Evolutionary conservation across 768 basidiomycete species (phyloP), one percentile per base, ranked within the genome.

Genomic region (Macrolepiota dolichaula): DNA sequence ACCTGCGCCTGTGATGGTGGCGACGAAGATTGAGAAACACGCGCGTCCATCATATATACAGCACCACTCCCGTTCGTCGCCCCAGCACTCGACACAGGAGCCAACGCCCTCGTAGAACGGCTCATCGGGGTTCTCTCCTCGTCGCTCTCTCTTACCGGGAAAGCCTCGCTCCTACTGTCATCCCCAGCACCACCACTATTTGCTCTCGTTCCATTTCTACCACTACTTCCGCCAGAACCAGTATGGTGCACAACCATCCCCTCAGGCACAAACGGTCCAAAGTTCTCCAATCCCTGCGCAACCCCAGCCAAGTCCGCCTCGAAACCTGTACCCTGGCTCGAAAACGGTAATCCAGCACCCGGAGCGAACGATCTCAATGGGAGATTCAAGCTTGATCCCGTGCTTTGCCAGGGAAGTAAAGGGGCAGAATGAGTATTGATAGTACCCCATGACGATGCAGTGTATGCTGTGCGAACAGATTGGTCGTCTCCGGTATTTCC

Each of bases 51-150:
- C 50, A 52, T 6, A 40, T 35, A 32, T 32, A 7, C 7, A 19
- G 5, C 36, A 57, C 56, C 47, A 50, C 47, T 50, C 32, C 56
- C 56, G 36, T 44, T 46, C 32, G 42, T 46, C 9, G 59, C 27
- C 9, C 40, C 38, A 52, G 38, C 59, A 44, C 29, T 53, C 29
- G 59, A 53, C n/a, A 44, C 44, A 0, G 51, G 44, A 32, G 44
- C 52, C 19, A 61, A 46, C 2, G 53, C 55, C 25, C 59, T 36
- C 15, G 59, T 25, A 2, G 53, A 61, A 13, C 59, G 59, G 46
- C 52, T 61, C 52, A 61, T 37, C 2, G 59, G 59, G 22, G 59
- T 61, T 42, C 59, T 61, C 35, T 61, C 59, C 29, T 61, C 59
- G 44, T 61, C 59, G 19, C 59, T 61, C 53, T 61, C 59, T 36